A percentile compares a stretch with the other conserved stretches of the same genome.
phyloP scores from a whole-genome alignment of 306 rosid species.

The Sechiopsis laciniata region DNA sequence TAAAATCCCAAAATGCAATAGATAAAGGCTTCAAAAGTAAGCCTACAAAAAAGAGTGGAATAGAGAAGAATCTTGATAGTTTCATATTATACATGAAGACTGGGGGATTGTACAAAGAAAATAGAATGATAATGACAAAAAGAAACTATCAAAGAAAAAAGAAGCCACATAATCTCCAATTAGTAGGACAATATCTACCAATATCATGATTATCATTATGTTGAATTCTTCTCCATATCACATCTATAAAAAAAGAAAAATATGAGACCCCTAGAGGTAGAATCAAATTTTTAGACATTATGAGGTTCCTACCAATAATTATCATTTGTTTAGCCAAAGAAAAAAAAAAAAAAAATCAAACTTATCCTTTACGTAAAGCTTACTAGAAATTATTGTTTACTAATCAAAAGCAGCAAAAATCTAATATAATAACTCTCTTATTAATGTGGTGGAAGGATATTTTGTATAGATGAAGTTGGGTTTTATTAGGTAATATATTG shows the following conservation, averaged over 20 bases:
- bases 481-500: neutral
- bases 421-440: neutral
- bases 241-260: neutral
- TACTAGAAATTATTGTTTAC: neutral
- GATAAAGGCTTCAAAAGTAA: constrained; percentile 1
- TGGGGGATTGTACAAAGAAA: neutral
- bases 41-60: constrained; percentile 3
- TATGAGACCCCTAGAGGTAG: neutral
- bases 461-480: neutral
- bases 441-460: neutral
- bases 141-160: neutral
- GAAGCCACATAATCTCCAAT: neutral
- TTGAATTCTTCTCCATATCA: neutral
- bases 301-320: neutral
- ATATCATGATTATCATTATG: neutral
- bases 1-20: neutral
- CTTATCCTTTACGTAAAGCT: neutral
- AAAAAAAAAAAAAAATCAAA: neutral
- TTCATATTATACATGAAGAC: neutral
- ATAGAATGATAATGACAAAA: neutral
- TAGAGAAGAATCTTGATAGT: neutral
- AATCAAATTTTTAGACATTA: neutral
- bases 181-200: neutral
- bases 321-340: too few relatives aligned
- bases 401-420: neutral